Percentiles rank a stretch among this genome's conserved stretches.
Conservation (phyloP, 2,329 filamentous ascomycete genomes). For the Cercospora beticola region DNA sequence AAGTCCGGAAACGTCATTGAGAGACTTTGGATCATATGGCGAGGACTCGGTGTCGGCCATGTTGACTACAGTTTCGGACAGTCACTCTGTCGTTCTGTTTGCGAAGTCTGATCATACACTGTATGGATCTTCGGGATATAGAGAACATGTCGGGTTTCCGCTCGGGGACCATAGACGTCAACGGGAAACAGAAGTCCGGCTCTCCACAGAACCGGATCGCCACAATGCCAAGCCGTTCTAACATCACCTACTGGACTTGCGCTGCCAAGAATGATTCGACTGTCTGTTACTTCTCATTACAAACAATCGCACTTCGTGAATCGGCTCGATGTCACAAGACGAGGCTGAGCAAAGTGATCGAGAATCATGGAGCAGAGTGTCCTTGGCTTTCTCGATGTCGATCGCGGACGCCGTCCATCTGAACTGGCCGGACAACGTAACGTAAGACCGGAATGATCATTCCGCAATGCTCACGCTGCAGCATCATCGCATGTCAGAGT, state of each 20-base stretch:
- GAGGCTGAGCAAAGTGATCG: not conserved
- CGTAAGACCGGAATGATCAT: not conserved
- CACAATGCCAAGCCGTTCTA: not conserved
- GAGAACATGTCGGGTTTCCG: not conserved
- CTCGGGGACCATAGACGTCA: not conserved
- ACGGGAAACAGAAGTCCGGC: not conserved
- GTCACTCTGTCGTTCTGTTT: not conserved
- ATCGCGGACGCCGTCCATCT: not conserved
- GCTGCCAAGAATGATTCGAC: not conserved
- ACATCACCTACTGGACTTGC: not conserved
- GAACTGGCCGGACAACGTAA: not conserved
- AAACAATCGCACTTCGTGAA: not conserved
- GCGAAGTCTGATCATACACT: not conserved
- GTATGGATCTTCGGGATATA: not conserved
- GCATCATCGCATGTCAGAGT: not conserved
- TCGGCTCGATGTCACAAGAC: not conserved
- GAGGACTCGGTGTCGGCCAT: constrained; percentile 22
- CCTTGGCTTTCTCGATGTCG: not conserved
- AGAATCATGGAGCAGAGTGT: not conserved
- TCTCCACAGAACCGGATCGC: not conserved
- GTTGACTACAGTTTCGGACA: not conserved
- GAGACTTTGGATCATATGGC: constrained; percentile 24
- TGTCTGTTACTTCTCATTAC: not conserved
- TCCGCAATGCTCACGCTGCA: not conserved
- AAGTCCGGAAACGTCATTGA: constrained; percentile 33